A percentile compares a stretch with the other conserved stretches of the same genome.
These are phyloP conservation scores for Harrya chromipes DNA, from an alignment of 768 basidiomycete genomes.

Conservation along the genomic window DNA sequence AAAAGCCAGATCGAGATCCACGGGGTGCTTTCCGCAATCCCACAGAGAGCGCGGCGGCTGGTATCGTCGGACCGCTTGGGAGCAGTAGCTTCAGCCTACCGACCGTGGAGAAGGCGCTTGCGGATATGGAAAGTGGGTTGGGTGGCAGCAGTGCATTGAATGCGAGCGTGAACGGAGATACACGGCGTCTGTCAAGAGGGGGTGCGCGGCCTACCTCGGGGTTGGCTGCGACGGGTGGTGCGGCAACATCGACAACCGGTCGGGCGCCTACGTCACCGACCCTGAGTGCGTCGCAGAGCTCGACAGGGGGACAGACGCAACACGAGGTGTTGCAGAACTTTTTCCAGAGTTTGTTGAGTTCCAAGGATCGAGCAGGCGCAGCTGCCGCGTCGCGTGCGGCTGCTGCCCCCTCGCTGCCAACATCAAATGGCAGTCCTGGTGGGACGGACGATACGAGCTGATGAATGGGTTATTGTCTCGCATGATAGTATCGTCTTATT, in stretches of 20 bases:
- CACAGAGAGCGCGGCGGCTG: slow-evolving; percentile 53
- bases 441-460: slow-evolving; percentile 39
- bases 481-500: not conserved
- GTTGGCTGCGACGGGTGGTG: slow-evolving; percentile 38
- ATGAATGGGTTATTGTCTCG: slow-evolving; percentile 1
- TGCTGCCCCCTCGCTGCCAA: slow-evolving; percentile 20
- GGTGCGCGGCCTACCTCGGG: slow-evolving; percentile 33
- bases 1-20: slow-evolving; percentile 88
- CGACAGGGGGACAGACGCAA: slow-evolving; percentile 59
- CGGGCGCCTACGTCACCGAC: slow-evolving; percentile 41
- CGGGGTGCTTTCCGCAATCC: slow-evolving; percentile 84
- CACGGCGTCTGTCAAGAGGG: slow-evolving; percentile 33
- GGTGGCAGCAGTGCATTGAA: slow-evolving; percentile 31
- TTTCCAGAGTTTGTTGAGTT: slow-evolving; percentile 77
- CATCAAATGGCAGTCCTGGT: slow-evolving; percentile 34
- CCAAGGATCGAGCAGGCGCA: slow-evolving; percentile 53
- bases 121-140: slow-evolving; percentile 77
- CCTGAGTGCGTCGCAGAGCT: slow-evolving; percentile 37
- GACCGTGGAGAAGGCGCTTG: slow-evolving; percentile 81
- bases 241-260: slow-evolving; percentile 32
- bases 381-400: slow-evolving; percentile 28
- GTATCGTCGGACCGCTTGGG: slow-evolving; percentile 92
- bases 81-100: slow-evolving; percentile 84
- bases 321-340: slow-evolving; percentile 86
- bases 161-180: slow-evolving; percentile 35